Evolutionary conservation across 1,284 basidiomycete genomes (phyloP), one percentile per base, ranked within the genome.

Genomic region (Inonotus hispidus): DNA sequence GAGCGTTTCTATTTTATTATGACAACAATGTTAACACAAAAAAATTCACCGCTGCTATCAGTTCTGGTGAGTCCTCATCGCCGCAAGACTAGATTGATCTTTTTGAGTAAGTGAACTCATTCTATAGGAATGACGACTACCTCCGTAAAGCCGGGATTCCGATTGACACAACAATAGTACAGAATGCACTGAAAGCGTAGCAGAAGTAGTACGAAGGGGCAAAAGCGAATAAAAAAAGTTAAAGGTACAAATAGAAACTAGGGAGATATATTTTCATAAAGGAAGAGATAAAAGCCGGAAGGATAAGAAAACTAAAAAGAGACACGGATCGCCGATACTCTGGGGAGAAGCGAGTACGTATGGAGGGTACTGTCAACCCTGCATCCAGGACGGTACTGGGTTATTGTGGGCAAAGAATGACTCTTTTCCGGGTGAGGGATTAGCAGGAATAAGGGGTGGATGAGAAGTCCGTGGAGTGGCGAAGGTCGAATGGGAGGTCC

Each of bases 51-150:
- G 10, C 41, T 16, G 32, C 37, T n/a, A 23, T 52, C 29, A 64
- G 63, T 64, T 64, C 46, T 64, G 63, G 62, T 63, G 53, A 11
- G 59, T 61, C 11, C 29, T 29, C 19, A 35, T 3, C 13, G 7
- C 27, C 8, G n/a, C 3, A 11, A 21, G 16, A n/a, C 13, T 10
- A 21, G 27, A 8, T 11, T 37, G 13, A 35, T 45, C 2, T 16
- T 53, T 47, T 11, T 37, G 25, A 38, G 27, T 27, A 32, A 32
- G 32, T n/a, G 8, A 32, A 32, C 32, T 7, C 21, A 11, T 10
- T 16, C 4, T 23, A 16, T 16, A 63, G 62, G 63, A 64, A 64
- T 41, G 63, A 64, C 29, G 63, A 62, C 8, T 59, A 62, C 54
- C 61, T 64, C 21, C 61, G 50, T 21, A 57, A 59, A 41, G 50